Conservation (phyloP, 306 rosid genomes). For the Vicia sativa region DNA sequence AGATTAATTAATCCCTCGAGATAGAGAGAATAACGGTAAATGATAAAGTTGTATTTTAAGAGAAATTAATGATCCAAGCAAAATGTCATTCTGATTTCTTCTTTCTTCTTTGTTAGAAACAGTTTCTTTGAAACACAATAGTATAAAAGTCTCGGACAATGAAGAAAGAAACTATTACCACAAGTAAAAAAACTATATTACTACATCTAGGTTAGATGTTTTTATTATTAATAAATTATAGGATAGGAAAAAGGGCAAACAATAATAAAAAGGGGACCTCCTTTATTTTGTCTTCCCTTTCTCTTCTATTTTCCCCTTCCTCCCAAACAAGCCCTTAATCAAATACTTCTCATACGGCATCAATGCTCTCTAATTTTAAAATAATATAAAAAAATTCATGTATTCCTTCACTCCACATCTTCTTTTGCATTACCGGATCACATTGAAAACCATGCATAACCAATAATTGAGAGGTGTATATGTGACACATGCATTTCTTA, state of each 20-base stretch:
- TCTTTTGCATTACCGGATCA: slow-evolving; percentile 35
- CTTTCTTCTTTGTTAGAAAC: no score
- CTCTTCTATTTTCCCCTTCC: slow-evolving; percentile 41
- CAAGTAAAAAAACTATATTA: no score
- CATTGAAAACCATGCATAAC: slow-evolving; percentile 47
- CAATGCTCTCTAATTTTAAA: slow-evolving; percentile 8
- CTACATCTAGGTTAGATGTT: no score
- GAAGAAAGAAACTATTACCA: no score
- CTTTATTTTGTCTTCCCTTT: slow-evolving; percentile 23
- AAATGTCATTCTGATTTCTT: no score
- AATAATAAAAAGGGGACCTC: slow-evolving; percentile 37
- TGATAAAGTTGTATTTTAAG: no score
- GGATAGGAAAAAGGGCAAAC: not conserved
- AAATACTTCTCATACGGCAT: slow-evolving; percentile 24
- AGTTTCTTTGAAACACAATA: no score
- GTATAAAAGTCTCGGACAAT: no score
- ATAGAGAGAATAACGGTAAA: no score
- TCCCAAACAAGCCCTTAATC: slow-evolving; percentile 43
- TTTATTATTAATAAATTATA: not conserved
- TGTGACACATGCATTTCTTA: slow-evolving; percentile 45
- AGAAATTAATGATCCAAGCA: no score
- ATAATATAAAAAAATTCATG: not conserved
- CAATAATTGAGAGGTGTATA: slow-evolving; percentile 49
- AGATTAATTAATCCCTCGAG: no score
- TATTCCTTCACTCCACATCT: not conserved